phyloP scores from a whole-genome alignment of 371 early-diverging fungal species.

The Mortierella sp. region DNA sequence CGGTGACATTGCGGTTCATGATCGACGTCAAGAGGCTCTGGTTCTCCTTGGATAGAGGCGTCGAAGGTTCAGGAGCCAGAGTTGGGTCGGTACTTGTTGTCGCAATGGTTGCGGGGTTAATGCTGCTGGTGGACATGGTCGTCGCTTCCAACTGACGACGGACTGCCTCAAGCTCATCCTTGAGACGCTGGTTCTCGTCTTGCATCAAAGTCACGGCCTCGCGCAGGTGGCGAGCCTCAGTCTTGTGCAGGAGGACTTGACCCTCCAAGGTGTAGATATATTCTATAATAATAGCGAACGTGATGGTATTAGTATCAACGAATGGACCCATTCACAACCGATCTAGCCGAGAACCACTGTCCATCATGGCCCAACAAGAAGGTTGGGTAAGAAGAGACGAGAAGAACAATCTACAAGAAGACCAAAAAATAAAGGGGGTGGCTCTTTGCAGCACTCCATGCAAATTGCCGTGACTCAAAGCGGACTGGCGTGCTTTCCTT shows the following conservation, averaged over 20 bases:
- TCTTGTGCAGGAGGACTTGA: constrained; percentile 76
- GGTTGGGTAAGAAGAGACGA: neutral
- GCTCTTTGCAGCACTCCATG: neutral
- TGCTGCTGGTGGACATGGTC: neutral
- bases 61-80: neutral
- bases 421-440: neutral
- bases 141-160: constrained; percentile 17
- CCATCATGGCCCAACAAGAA: neutral
- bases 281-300: constrained; percentile 58
- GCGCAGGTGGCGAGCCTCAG: constrained; percentile 68
- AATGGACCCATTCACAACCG: neutral
- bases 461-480: neutral
- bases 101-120: neutral
- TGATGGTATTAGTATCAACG: neutral
- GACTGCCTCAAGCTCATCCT: constrained; percentile 64
- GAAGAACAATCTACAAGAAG: neutral
- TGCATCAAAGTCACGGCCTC: constrained; percentile 63
- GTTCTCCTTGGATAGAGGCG: constrained; percentile 32
- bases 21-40: constrained; percentile 25
- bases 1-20: constrained; percentile 19
- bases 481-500: neutral
- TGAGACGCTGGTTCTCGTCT: constrained; percentile 72
- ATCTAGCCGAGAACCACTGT: neutral
- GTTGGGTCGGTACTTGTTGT: neutral
- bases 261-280: constrained; percentile 83